These are phyloP conservation scores for Geranomyces michiganensis DNA, from an alignment of 192 early-diverging fungal species.

Conservation along the genomic window DNA sequence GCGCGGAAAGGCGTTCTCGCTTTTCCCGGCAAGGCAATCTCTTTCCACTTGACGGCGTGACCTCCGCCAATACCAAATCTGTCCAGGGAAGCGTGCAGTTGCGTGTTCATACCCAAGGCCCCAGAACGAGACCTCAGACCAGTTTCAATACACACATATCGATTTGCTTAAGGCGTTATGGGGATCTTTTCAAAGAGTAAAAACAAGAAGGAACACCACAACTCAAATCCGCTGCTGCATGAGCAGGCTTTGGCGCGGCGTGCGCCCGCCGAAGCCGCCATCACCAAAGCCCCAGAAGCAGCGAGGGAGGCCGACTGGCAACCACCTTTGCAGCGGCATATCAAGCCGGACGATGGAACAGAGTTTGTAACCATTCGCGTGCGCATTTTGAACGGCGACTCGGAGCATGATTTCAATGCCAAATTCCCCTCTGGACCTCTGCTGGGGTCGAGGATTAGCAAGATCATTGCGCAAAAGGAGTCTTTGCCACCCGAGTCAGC, in stretches of 20 bases:
- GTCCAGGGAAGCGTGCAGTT: too few relatives aligned
- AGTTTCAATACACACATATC: too few relatives aligned
- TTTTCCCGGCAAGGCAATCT: too few relatives aligned
- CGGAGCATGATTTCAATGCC: constrained; percentile 54
- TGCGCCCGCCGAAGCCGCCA: constrained; percentile 14
- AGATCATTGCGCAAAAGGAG: constrained; percentile 51
- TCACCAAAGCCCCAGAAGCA: constrained; percentile 27
- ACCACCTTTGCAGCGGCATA: constrained; percentile 52
- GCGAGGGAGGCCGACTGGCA: constrained; percentile 43
- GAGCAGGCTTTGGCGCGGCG: constrained; percentile 26
- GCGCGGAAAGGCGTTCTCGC: too few relatives aligned
- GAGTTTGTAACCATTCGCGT: constrained; percentile 52
- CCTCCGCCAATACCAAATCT: too few relatives aligned
- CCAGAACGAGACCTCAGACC: too few relatives aligned
- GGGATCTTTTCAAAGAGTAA: constrained; percentile 17
- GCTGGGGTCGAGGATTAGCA: constrained; percentile 42
- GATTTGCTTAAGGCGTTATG: not conserved
- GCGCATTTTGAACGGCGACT: constrained; percentile 55
- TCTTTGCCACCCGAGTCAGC: constrained; percentile 33
- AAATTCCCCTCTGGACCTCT: constrained; percentile 40
- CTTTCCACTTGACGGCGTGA: too few relatives aligned
- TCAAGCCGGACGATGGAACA: constrained; percentile 42
- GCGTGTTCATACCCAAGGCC: too few relatives aligned
- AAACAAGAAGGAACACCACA: constrained; percentile 19
- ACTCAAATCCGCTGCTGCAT: constrained; percentile 26